These are phyloP conservation scores for Ampelocalamus luodianensis DNA, from an alignment of 176 grass and related monocot genomes.

Conservation along the genomic window DNA sequence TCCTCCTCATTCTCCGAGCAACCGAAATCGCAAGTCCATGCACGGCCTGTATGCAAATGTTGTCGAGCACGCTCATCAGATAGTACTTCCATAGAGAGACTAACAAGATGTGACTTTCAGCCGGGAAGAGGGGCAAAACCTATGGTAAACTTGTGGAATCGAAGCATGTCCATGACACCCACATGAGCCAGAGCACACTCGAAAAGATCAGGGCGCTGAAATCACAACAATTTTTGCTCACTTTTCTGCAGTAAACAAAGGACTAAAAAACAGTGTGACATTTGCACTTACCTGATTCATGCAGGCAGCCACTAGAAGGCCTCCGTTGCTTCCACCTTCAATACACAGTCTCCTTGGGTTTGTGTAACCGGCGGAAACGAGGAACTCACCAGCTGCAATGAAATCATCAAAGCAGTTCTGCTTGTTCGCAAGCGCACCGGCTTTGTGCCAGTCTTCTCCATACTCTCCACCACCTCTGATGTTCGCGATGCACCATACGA, in stretches of 20 bases:
- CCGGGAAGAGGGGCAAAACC: no score
- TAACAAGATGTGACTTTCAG: no score
- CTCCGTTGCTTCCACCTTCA: constrained; percentile 96
- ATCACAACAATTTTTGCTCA: no score
- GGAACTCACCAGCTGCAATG: constrained; percentile 72
- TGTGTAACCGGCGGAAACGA: constrained; percentile 78
- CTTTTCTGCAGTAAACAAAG: no score
- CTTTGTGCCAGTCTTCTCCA: constrained; percentile 99
- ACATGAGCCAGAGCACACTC: constrained; percentile 94
- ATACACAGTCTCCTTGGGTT: constrained; percentile 71
- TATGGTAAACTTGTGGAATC: constrained; percentile 79
- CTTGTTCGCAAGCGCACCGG: constrained; percentile 80
- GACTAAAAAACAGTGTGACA: no score
- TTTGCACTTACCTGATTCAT: constrained; percentile 54
- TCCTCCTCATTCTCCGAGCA: constrained; percentile 89
- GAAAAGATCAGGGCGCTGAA: constrained; percentile 92
- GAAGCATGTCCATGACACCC: constrained; percentile 99
- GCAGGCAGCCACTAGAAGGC: constrained; percentile 92
- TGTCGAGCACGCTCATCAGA: no score
- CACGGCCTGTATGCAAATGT: constrained; percentile 57
- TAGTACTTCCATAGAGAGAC: no score
- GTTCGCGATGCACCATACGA: constrained; percentile 80
- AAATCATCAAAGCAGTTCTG: constrained; percentile 99
- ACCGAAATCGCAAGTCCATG: constrained; percentile 97
- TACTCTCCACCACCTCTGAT: constrained; percentile 96